Conservation (phyloP, 2,329 filamentous ascomycete genomes). For the Epichloe festucae region DNA sequence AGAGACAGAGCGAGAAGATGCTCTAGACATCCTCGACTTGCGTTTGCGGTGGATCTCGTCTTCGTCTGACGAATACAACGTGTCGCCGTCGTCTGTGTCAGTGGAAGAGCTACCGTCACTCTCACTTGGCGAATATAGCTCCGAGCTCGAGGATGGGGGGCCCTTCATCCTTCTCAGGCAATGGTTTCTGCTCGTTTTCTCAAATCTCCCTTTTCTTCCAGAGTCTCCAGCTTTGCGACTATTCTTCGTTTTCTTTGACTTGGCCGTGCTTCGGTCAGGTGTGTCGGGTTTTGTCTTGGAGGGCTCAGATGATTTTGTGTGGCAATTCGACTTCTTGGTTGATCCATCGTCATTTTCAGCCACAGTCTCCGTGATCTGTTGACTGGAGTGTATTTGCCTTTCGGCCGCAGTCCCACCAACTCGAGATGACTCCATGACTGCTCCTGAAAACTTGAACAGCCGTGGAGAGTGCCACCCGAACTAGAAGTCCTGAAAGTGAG, state of each 20-base stretch:
- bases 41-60: background rate
- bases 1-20: background rate
- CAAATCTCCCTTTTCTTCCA: background rate
- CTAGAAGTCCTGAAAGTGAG: background rate
- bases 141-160: background rate
- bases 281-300: background rate
- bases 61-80: background rate
- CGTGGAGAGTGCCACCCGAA: background rate
- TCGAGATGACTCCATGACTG: conserved; percentile 1
- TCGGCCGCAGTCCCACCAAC: background rate
- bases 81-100: background rate
- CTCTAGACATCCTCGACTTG: background rate
- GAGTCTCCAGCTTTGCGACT: background rate
- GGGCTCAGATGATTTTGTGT: background rate
- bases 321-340: background rate
- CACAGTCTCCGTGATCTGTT: background rate
- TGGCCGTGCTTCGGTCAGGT: background rate
- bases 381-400: background rate
- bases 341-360: background rate
- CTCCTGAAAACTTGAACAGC: background rate
- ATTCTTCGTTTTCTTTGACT: background rate
- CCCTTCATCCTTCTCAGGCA: background rate
- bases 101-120: background rate
- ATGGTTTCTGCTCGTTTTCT: background rate
- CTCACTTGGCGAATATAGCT: background rate